A percentile compares a stretch with the other conserved stretches of the same genome.
Evolutionary conservation across 2,329 filamentous ascomycete species (phyloP).

Genomic region (Colletotrichum plurivorum): DNA sequence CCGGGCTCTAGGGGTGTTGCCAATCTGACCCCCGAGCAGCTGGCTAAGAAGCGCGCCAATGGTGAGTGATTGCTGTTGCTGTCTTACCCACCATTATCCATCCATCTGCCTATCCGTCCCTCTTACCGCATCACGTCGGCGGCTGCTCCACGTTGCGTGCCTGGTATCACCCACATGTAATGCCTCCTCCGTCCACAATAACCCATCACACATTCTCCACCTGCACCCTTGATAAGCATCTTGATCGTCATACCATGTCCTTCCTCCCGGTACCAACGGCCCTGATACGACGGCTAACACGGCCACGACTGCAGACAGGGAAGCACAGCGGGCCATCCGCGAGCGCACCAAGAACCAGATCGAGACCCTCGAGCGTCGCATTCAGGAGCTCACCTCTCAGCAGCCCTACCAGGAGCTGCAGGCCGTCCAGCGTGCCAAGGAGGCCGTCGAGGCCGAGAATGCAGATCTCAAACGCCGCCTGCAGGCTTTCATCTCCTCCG

Average conservation of each 20-base stretch:
- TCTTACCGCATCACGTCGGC: constrained; percentile 45
- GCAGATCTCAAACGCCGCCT: constrained; percentile 81
- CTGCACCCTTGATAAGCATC: constrained; percentile 10
- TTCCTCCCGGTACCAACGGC: not conserved
- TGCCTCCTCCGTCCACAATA: not conserved
- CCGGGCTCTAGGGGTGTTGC: constrained; percentile 66
- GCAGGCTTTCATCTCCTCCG: constrained; percentile 73
- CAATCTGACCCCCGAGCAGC: constrained; percentile 80
- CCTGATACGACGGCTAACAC: constrained; percentile 9
- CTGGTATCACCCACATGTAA: not conserved
- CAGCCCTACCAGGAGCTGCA: constrained; percentile 90
- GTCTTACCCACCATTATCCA: not conserved
- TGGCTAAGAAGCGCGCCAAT: constrained; percentile 76
- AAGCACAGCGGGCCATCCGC: constrained; percentile 87
- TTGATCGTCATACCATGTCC: not conserved
- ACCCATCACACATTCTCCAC: not conserved
- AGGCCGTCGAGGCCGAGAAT: constrained; percentile 84
- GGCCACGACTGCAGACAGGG: constrained; percentile 71
- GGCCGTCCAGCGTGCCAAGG: constrained; percentile 80
- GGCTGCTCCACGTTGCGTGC: not conserved
- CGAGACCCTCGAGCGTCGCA: constrained; percentile 78
- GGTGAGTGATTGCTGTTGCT: constrained; percentile 54
- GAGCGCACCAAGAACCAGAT: constrained; percentile 87
- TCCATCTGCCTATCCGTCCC: not conserved
- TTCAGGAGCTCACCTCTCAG: constrained; percentile 82